These are phyloP conservation scores for Anaeramoeba flamelloides DNA, from an alignment of 78 protist species.

Conservation along the genomic window DNA sequence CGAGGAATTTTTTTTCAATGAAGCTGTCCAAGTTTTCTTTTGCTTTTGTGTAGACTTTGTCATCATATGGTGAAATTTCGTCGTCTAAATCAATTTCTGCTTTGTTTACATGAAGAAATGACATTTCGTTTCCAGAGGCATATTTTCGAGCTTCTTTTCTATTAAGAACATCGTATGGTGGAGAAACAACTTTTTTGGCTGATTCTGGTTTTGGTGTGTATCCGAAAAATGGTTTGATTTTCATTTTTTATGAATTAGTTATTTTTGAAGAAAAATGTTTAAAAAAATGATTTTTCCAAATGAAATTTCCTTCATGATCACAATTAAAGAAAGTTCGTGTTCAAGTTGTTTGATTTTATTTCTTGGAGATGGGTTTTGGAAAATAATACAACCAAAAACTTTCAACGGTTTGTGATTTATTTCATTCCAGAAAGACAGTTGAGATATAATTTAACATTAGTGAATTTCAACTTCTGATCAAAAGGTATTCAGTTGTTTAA, in stretches of 20 bases:
- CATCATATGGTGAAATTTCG: not conserved
- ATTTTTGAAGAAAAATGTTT: not conserved
- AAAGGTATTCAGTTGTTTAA: too few species aligned
- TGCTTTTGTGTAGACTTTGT: conserved; percentile 11
- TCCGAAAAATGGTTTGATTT: not conserved
- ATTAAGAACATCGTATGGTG: conserved; percentile 23
- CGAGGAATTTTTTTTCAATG: conserved; percentile 11
- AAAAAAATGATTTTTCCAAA: conserved; percentile 2
- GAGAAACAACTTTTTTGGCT: not conserved
- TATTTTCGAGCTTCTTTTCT: conserved; percentile 10
- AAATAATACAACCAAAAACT: too few species aligned
- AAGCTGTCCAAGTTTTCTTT: conserved; percentile 5
- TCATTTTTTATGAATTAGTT: not conserved
- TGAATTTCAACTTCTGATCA: too few species aligned
- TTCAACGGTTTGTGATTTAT: too few species aligned
- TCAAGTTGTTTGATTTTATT: too few species aligned
- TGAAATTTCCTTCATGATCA: too few species aligned
- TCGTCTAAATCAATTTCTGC: conserved; percentile 17
- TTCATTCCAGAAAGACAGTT: too few species aligned
- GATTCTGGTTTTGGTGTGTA: not conserved
- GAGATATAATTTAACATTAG: too few species aligned
- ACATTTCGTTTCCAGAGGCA: conserved; percentile 8
- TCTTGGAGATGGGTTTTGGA: too few species aligned
- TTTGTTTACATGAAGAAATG: conserved; percentile 17
- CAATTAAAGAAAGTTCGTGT: too few species aligned